Evolutionary conservation across 2,329 filamentous ascomycete species (phyloP), one percentile per base, ranked within the genome.

Genomic region (Aureobasidium namibiae): DNA sequence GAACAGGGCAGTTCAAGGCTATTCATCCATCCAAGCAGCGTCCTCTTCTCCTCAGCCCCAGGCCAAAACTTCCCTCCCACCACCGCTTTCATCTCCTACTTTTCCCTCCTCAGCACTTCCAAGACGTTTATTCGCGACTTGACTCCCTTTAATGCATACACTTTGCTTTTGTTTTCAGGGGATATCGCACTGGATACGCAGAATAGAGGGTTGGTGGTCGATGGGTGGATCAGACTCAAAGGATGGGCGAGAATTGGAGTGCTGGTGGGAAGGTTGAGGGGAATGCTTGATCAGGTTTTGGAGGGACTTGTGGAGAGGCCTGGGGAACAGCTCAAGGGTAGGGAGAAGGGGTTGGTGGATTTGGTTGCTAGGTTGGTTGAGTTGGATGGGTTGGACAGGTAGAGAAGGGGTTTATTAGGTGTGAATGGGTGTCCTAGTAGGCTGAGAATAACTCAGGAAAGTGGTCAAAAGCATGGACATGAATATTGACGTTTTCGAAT

Each of bases 171-270:
- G 60, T 97, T 99, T 73, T 88, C 87, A 1, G 94, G 94, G 0
- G 80, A 84, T 1, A 90, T 97, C 53, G 83, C 85, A 61, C 83
- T 97, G 3, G 94, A 97, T 73, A 95, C 91, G 0, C 77, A 91
- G 44, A 92, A 92, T 6, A 80, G 92, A 23, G 94, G 94, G 0
- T 76, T 99, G 18, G 77, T 96, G 3, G 89, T 99, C 3, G 94
- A 97, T 73, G 91, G 90, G 54, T 97, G 92, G 94, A 77, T 97
- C 34, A 73, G 82, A 36, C 76, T 99, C 33, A 82, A 90, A 24
- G 94, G 94, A 0, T 99, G 94, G 94, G 92, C 94, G 1, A 83
- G 94, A 48, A 94, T 99, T 63, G 94, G 92, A 31, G 92, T 97
- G 13, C 73, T 99, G 65, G 87, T 96, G 2, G 89, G 87, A 46